Base-by-base conservation (phyloP, 352 stramenopile genomes). In the Pythium dissimile region DNA sequence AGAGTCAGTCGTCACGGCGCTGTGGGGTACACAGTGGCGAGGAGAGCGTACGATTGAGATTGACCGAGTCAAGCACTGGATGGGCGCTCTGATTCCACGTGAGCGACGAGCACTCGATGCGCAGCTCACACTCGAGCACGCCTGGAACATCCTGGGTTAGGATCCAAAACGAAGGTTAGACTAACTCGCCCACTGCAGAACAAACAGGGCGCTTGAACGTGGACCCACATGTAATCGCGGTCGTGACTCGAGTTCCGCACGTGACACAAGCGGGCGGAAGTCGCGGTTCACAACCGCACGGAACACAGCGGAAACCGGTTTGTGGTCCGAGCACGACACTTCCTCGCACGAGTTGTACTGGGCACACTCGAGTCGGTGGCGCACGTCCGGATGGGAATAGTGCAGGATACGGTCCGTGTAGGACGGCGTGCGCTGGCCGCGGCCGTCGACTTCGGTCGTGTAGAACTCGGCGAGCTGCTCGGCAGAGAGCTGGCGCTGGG, bases 371-470 rank as follows among this genome's bases (percentile, higher is more conserved):
- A 96, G 66, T 9, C 78, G 74, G 28, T 78, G 64, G 9, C 72
- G 59, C 67, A 91, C 75, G 57, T 92, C 84, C 0, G 69, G 62
- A 34, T 94, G 73, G 9, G 87, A 95, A 43, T 86, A 81, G 43
- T 83, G 87, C 34, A 97, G 66, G 28, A 97, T 94, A 18, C 89
- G 85, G 51, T 97, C 89, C 10, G 89, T 97, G 64, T 95, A 97
- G 24, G 86, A 96, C 23, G 89, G 89, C 13, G 94, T 79, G 28
- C 88, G 88, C 26, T 71, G 42, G 13, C 79, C 75, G 18, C 77
- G 76, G n/a, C 72, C 76, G 24, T 80, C 69, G 1, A 89, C 58
- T 0, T 50, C 49, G 3, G 75, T 88, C 13, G 83, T 88, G 58
- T 86, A 94, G 20, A 78, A 83, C 43, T 70, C 56, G 5, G 31